phyloP scores from a whole-genome alignment of 2,329 filamentous ascomycete genomes.

The Corynespora cassiicola region DNA sequence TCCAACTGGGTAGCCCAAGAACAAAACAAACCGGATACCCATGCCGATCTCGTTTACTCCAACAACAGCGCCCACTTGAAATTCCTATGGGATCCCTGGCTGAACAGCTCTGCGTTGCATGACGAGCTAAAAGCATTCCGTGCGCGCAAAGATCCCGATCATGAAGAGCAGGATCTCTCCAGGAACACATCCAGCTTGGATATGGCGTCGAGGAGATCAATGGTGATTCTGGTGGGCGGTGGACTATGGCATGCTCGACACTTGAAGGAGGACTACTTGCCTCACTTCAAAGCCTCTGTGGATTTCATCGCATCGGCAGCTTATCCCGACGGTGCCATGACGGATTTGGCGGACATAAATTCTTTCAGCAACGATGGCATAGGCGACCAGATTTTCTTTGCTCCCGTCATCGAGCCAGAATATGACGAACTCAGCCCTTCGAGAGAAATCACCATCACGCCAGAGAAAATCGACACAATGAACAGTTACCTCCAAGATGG shows the following conservation, averaged over 20 bases:
- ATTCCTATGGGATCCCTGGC: slow-evolving; percentile 69
- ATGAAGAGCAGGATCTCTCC: too few species aligned
- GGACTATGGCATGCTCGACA: slow-evolving; percentile 64
- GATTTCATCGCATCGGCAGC: slow-evolving; percentile 44
- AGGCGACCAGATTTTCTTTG: slow-evolving; percentile 48
- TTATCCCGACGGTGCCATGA: slow-evolving; percentile 13
- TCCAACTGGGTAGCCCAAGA: slow-evolving; percentile 44
- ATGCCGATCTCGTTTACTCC: slow-evolving; percentile 54
- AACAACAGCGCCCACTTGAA: slow-evolving; percentile 56
- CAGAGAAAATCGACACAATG: slow-evolving; percentile 59
- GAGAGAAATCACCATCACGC: slow-evolving; percentile 53
- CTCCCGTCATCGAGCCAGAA: slow-evolving; percentile 55
- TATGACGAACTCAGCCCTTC: slow-evolving; percentile 53
- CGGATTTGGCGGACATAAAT: slow-evolving; percentile 8
- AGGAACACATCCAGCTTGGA: slow-evolving; percentile 5
- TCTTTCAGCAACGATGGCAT: slow-evolving; percentile 18
- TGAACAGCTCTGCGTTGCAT: slow-evolving; percentile 58
- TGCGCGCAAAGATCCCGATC: slow-evolving; percentile 17
- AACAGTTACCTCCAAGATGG: slow-evolving; percentile 58
- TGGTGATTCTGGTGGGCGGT: slow-evolving; percentile 60
- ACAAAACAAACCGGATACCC: slow-evolving; percentile 25
- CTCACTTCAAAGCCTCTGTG: slow-evolving; percentile 55
- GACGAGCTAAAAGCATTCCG: slow-evolving; percentile 50
- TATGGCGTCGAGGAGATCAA: slow-evolving; percentile 34
- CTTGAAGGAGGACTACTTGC: slow-evolving; percentile 53